Evolutionary conservation across 768 basidiomycete species (phyloP), one percentile per base, ranked within the genome.

Genomic region (Exidia glandulosa): DNA sequence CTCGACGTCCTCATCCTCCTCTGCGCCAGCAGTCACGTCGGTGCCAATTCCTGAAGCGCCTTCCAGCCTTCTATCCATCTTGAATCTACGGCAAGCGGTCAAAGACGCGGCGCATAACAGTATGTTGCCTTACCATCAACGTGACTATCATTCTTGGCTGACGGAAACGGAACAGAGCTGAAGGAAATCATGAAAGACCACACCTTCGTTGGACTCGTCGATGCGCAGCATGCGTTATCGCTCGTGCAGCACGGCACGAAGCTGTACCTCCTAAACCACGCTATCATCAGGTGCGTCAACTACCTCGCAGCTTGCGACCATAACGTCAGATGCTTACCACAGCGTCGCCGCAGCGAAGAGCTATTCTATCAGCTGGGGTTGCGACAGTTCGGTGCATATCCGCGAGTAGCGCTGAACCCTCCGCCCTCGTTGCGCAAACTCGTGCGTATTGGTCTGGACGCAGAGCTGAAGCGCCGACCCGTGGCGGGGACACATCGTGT

Each of bases 311-410:
- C 25, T 50, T 27, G n/a, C n/a, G n/a, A n/a, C n/a, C 9, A 14
- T 56, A 30, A 2, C 27, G 9, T n/a, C n/a, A n/a, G n/a, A n/a
- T n/a, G 9, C 13, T 48, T n/a, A n/a, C n/a, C n/a, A n/a, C n/a
- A 33, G 3, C 16, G 45, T 63, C 27, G 52, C 33, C 23, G 9
- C 60, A 96, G 94, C 0, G 93, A 96, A 67, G 93, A 96, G 65
- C 77, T 96, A 33, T 95, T 98, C 70, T 97, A 96, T 72, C 96
- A 99, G 68, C 80, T 99, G 6, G 91, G 84, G 2, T 73, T 98
- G 30, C 79, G 90, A 19, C 95, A 98, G 70, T 99, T 99, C 66
- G 91, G 94, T 2, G 81, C 88, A 62, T 81, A 88, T 63, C 79
- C 81, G 61, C 79, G 83, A 25, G 73, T 97, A 57, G 86, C 85